A percentile compares a stretch with the other conserved stretches of the same genome.
These are phyloP conservation scores for Picea glauca DNA, from an alignment of 75 land plant species.

Conservation along the genomic window DNA sequence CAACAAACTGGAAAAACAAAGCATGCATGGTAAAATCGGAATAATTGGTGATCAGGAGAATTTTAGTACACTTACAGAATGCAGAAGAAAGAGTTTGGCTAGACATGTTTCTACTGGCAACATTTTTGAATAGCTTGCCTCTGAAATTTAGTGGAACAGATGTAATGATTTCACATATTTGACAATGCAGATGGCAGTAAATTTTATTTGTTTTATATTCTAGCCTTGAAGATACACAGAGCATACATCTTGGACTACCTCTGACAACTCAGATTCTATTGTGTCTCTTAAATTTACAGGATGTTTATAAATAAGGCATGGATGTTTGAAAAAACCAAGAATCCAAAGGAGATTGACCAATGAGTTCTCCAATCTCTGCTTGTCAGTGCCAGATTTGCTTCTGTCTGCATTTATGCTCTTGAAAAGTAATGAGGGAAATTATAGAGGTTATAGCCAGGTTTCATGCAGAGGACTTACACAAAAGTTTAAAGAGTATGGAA, in stretches of 20 bases:
- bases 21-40: background rate
- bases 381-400: constrained; percentile 58
- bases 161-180: too few relatives aligned
- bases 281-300: too few relatives aligned
- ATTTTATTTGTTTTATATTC: too few relatives aligned
- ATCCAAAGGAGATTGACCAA: constrained; percentile 24
- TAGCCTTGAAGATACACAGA: too few relatives aligned
- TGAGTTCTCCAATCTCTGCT: constrained; percentile 90
- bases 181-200: too few relatives aligned
- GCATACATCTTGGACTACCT: too few relatives aligned
- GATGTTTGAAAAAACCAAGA: too few relatives aligned
- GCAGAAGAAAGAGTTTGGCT: background rate
- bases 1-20: background rate
- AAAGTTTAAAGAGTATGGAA: constrained; percentile 62
- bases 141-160: too few relatives aligned
- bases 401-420: constrained; percentile 77
- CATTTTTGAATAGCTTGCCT: background rate
- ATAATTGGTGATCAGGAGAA: background rate
- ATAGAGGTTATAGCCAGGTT: constrained; percentile 84
- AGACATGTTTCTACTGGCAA: constrained; percentile 3
- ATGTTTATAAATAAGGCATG: too few relatives aligned
- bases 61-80: constrained; percentile 9
- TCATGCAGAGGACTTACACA: constrained; percentile 56
- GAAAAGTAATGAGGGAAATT: constrained; percentile 74
- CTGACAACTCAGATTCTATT: too few relatives aligned